Conservation (phyloP, 2,329 filamentous ascomycete genomes). For the Ceratocystis variospora region DNA sequence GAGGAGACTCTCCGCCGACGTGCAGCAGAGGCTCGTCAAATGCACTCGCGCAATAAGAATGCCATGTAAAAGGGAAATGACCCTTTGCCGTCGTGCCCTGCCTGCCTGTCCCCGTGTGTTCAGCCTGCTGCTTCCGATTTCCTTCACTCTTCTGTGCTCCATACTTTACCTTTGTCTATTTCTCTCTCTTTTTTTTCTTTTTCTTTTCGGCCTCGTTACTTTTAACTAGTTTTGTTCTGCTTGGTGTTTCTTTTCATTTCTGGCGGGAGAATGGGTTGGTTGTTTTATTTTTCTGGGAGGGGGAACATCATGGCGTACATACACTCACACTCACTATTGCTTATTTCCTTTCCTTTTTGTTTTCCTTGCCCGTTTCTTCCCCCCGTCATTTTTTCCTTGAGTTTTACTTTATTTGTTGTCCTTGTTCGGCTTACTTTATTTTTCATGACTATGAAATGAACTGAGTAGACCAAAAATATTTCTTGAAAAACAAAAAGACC, state of each 20-base stretch:
- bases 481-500: neutral
- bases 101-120: neutral
- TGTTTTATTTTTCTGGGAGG: neutral
- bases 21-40: conserved; percentile 34
- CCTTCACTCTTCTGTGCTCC: neutral
- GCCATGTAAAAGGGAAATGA: conserved; percentile 30
- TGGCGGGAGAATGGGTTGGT: neutral
- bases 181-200: conserved; percentile 1
- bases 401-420: neutral
- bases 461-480: neutral
- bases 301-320: neutral
- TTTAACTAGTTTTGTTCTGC: neutral
- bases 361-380: neutral
- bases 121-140: neutral
- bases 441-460: neutral
- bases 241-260: conserved; percentile 4
- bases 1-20: conserved; percentile 46
- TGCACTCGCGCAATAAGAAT: conserved; percentile 45
- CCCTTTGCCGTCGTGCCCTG: neutral
- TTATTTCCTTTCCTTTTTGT: neutral
- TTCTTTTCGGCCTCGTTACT: neutral
- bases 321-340: neutral
- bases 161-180: conserved; percentile 9
- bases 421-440: neutral
- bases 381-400: neutral